Evolutionary conservation across 306 rosid genomes (phyloP).

Genomic region (Boehmeria nivea): DNA sequence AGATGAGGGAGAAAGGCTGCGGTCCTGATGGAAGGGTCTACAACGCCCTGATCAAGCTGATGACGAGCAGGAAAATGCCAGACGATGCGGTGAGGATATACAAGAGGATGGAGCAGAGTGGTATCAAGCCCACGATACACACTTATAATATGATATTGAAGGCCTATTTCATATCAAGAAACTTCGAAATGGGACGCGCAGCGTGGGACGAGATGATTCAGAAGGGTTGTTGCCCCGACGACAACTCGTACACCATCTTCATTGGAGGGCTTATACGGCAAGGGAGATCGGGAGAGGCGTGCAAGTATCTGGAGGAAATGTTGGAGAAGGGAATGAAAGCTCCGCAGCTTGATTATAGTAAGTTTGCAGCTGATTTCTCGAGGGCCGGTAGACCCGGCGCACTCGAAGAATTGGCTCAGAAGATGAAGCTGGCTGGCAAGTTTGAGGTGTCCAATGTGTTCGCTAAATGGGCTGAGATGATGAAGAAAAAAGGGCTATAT

Average conservation of each 20-base stretch:
- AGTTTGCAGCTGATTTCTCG: conserved; percentile 73
- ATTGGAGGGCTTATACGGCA: conserved; percentile 76
- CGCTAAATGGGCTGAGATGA: conserved; percentile 71
- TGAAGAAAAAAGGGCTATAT: conserved; percentile 44
- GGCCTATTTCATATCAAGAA: conserved; percentile 57
- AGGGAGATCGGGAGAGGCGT: conserved; percentile 65
- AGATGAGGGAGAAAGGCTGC: conserved; percentile 59
- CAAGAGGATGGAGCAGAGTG: conserved; percentile 67
- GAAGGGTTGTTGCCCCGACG: conserved; percentile 78
- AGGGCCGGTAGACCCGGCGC: conserved; percentile 65
- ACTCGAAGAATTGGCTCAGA: conserved; percentile 68
- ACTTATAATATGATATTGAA: conserved; percentile 90
- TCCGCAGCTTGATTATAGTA: conserved; percentile 80
- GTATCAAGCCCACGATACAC: conserved; percentile 64
- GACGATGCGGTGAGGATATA: conserved; percentile 63
- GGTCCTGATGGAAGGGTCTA: conserved; percentile 69
- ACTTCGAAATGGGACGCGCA: conserved; percentile 57
- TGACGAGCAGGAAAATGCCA: conserved; percentile 71
- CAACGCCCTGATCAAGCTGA: conserved; percentile 71
- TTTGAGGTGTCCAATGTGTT: conserved; percentile 68
- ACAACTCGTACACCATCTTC: conserved; percentile 64
- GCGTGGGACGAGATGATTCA: conserved; percentile 73
- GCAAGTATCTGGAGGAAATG: conserved; percentile 76
- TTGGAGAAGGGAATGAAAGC: conserved; percentile 86
- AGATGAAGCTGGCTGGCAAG: conserved; percentile 72